phyloP scores from a whole-genome alignment of 305 asterid species.

The Fraxinus greggii region DNA sequence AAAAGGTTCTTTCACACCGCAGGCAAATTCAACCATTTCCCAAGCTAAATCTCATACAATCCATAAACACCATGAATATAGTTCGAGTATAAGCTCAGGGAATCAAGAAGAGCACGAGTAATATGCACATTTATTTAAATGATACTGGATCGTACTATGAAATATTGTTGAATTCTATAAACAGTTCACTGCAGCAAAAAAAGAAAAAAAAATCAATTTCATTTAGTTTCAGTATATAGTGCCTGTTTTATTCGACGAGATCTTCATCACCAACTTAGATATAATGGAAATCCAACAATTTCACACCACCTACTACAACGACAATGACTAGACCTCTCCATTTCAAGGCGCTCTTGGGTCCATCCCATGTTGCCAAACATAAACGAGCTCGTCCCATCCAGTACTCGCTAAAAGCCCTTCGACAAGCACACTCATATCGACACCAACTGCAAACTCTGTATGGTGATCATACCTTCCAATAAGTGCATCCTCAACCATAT shows the following conservation, averaged over 20 bases:
- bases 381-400: conserved; percentile 96
- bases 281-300: not conserved
- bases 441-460: conserved; percentile 89
- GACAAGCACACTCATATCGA: conserved; percentile 90
- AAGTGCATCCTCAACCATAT: conserved; percentile 91
- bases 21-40: not conserved
- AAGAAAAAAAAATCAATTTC: not conserved
- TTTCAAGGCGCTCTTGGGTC: conserved; percentile 88
- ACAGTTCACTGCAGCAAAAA: not conserved
- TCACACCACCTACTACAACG: conserved; percentile 21
- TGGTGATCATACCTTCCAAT: conserved; percentile 92
- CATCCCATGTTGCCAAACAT: conserved; percentile 97
- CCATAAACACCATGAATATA: not conserved
- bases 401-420: conserved; percentile 97
- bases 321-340: conserved; percentile 20
- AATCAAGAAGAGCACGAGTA: not conserved
- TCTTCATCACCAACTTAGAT: conserved; percentile 20
- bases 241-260: conserved; percentile 30
- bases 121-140: not conserved
- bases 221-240: conserved; percentile 18
- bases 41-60: not conserved
- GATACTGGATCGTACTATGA: not conserved
- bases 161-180: not conserved
- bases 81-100: not conserved
- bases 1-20: not conserved